Conservation (phyloP, 768 basidiomycete genomes). For the Astraeus odoratus region DNA sequence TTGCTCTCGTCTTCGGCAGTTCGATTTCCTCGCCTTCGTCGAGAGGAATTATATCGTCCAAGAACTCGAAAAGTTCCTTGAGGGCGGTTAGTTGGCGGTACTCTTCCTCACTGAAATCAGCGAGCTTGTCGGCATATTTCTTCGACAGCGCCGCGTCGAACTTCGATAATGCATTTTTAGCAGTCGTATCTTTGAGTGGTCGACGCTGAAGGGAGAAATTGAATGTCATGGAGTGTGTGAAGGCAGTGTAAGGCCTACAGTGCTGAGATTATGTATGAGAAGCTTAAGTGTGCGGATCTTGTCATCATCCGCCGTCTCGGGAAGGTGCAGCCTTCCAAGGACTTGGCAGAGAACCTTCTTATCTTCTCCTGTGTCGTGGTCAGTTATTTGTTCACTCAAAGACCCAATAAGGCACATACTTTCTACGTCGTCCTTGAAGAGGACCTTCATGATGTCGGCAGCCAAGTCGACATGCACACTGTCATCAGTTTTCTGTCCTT, state of each 20-base stretch:
- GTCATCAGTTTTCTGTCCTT: constrained; percentile 32
- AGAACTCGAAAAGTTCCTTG: constrained; percentile 57
- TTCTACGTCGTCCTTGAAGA: constrained; percentile 42
- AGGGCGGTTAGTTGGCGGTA: constrained; percentile 58
- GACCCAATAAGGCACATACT: constrained; percentile 36
- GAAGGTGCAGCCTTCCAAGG: constrained; percentile 53
- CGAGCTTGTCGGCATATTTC: constrained; percentile 65
- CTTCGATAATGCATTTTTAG: constrained; percentile 64
- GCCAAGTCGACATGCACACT: constrained; percentile 52
- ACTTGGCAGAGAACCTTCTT: constrained; percentile 57
- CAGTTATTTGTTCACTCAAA: background rate
- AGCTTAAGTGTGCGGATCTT: constrained; percentile 53
- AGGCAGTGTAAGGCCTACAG: background rate
- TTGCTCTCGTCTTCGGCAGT: constrained; percentile 32
- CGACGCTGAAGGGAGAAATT: constrained; percentile 38
- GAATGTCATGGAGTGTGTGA: no score
- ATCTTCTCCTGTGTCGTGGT: constrained; percentile 38
- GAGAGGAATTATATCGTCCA: constrained; percentile 65
- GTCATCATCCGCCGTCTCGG: constrained; percentile 58
- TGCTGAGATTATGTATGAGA: constrained; percentile 47
- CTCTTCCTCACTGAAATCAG: constrained; percentile 66
- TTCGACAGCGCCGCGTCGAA: constrained; percentile 64
- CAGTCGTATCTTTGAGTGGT: constrained; percentile 47
- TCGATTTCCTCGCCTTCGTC: constrained; percentile 52
- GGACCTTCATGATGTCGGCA: constrained; percentile 39